Evolutionary conservation across 371 early-diverging fungal species (phyloP).

Genomic region (Circinella minor): DNA sequence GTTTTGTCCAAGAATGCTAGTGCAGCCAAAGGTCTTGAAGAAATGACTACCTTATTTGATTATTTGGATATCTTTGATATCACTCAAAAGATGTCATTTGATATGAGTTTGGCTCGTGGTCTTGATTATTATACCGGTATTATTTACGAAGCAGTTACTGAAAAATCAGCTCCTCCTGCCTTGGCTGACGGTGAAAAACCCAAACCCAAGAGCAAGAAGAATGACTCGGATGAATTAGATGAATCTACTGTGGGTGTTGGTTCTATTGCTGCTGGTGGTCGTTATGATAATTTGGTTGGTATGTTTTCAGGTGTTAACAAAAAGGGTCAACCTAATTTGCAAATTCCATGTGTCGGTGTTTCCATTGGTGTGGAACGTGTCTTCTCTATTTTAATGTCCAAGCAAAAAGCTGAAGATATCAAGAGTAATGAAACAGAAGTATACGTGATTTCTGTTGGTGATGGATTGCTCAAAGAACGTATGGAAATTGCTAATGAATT

Average conservation of each 20-base stretch:
- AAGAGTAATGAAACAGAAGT: constrained; percentile 86
- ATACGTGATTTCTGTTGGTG: constrained; percentile 84
- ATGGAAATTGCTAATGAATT: constrained; percentile 86
- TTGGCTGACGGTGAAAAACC: constrained; percentile 41
- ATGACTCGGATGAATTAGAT: constrained; percentile 56
- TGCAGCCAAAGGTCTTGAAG: constrained; percentile 89
- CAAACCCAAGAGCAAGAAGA: constrained; percentile 33
- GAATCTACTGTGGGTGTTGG: constrained; percentile 93
- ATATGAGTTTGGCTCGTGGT: constrained; percentile 62
- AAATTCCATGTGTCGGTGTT: constrained; percentile 98
- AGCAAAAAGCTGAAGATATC: constrained; percentile 57
- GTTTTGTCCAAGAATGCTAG: constrained; percentile 65
- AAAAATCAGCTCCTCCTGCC: constrained; percentile 41
- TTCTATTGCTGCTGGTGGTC: constrained; percentile 98
- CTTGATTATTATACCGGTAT: constrained; percentile 99
- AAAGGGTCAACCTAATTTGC: constrained; percentile 62
- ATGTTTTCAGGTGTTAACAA: constrained; percentile 82
- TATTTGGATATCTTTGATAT: constrained; percentile 88
- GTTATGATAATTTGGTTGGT: constrained; percentile 98
- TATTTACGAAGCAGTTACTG: constrained; percentile 96
- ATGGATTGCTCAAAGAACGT: constrained; percentile 88
- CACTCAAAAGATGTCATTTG: constrained; percentile 39
- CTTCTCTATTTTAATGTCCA: constrained; percentile 85
- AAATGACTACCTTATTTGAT: constrained; percentile 84
- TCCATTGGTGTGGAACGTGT: constrained; percentile 98